Conservation (phyloP, 805 yeast species). For the Candida pseudoglaebosa region DNA sequence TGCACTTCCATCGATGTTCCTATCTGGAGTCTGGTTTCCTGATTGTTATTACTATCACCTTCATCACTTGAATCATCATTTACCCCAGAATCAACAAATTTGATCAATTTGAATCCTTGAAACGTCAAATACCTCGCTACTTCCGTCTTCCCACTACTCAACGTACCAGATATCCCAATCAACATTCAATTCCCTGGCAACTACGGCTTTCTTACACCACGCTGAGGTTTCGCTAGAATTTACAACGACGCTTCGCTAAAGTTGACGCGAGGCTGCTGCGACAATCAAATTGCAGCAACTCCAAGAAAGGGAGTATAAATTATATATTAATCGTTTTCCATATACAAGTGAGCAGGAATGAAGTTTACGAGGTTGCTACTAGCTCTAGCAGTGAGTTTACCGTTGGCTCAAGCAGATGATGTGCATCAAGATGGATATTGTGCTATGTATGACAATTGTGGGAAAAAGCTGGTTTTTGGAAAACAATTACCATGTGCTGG, state of each 20-base stretch:
- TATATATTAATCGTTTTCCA: too few species aligned
- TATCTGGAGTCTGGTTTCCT: not conserved
- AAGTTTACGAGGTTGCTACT: not conserved
- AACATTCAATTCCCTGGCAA: slow-evolving; percentile 49
- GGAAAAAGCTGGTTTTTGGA: slow-evolving; percentile 77
- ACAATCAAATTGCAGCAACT: too few species aligned
- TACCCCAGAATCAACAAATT: slow-evolving; percentile 5
- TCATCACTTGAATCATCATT: slow-evolving; percentile 4
- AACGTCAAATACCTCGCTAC: slow-evolving; percentile 53
- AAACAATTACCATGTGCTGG: slow-evolving; percentile 74
- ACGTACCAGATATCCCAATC: slow-evolving; percentile 70
- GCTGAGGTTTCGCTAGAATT: too few species aligned
- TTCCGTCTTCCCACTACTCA: slow-evolving; percentile 63
- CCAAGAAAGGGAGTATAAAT: too few species aligned
- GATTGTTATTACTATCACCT: not conserved
- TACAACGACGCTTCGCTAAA: too few species aligned
- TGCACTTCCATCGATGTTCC: slow-evolving; percentile 9
- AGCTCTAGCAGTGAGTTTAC: not conserved
- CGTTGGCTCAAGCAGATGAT: not conserved
- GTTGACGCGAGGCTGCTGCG: too few species aligned
- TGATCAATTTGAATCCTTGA: slow-evolving; percentile 47
- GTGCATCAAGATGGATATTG: slow-evolving; percentile 44
- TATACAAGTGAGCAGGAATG: too few species aligned
- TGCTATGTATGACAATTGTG: slow-evolving; percentile 64
- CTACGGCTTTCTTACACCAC: too few species aligned